Conservation (phyloP, 106 monocot genomes). For the Acanthochlamys bracteata region DNA sequence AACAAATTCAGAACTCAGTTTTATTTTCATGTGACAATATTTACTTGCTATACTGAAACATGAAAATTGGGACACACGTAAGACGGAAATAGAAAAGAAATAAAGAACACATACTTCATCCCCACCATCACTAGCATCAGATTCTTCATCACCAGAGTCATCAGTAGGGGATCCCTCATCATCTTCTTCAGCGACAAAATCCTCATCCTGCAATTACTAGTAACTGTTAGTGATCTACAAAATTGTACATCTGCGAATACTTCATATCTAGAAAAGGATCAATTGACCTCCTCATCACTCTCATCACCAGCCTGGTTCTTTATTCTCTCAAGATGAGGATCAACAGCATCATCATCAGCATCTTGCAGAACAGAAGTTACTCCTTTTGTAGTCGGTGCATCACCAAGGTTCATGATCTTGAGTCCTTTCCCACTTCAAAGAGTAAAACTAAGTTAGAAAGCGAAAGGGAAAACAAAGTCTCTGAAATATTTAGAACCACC, state of each 20-base stretch:
- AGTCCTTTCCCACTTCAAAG: conserved; percentile 70
- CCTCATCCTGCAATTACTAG: conserved; percentile 65
- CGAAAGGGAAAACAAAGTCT: background rate
- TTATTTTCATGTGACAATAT: background rate
- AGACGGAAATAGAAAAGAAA: background rate
- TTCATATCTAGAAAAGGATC: background rate
- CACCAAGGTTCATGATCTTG: conserved; percentile 92
- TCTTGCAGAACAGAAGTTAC: conserved; percentile 66
- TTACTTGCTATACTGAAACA: background rate
- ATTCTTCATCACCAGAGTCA: conserved; percentile 73
- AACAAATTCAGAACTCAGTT: background rate
- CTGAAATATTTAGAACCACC: background rate
- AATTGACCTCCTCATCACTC: conserved; percentile 86
- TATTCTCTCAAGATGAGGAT: conserved; percentile 91
- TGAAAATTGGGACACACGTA: background rate
- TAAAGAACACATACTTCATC: conserved; percentile 23
- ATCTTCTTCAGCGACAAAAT: conserved; percentile 96
- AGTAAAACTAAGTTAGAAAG: background rate
- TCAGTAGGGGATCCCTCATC: conserved; percentile 97
- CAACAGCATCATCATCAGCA: conserved; percentile 87
- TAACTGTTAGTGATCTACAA: background rate
- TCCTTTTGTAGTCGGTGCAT: conserved; percentile 43
- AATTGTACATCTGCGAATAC: no score
- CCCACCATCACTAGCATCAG: conserved; percentile 88
- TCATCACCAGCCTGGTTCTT: conserved; percentile 76